These are phyloP conservation scores for Phytophthora brassicae DNA, from an alignment of 352 stramenopile species.

Conservation along the genomic window DNA sequence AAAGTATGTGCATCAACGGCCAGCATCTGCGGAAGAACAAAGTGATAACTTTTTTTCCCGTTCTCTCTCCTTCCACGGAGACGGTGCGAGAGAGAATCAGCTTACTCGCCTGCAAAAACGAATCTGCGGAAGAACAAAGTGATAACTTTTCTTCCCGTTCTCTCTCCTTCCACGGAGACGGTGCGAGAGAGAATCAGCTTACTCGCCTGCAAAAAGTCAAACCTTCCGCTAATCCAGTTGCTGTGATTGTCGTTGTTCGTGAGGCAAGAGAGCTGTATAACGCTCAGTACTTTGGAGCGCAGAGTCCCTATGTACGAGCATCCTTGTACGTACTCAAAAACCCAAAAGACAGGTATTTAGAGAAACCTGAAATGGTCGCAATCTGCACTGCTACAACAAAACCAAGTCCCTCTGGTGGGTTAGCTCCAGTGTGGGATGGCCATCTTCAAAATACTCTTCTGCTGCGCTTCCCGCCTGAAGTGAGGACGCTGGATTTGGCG, in stretches of 20 bases:
- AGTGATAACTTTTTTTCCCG: slow-evolving; percentile 63
- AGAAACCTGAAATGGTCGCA: slow-evolving; percentile 77
- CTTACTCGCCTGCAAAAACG: slow-evolving; percentile 71
- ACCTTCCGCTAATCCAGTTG: slow-evolving; percentile 73
- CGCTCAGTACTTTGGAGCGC: slow-evolving; percentile 81
- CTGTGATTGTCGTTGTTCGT: slow-evolving; percentile 79
- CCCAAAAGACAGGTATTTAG: slow-evolving; percentile 69
- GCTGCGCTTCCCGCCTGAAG: slow-evolving; percentile 65
- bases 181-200: slow-evolving; percentile 47
- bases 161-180: slow-evolving; percentile 63
- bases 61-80: slow-evolving; percentile 64
- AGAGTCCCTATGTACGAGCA: slow-evolving; percentile 83
- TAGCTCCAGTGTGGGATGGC: slow-evolving; percentile 73
- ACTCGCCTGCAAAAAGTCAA: slow-evolving; percentile 78
- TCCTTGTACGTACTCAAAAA: slow-evolving; percentile 87
- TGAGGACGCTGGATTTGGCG: slow-evolving; percentile 62
- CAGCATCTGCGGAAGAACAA: slow-evolving; percentile 43
- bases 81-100: slow-evolving; percentile 45
- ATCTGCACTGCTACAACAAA: slow-evolving; percentile 81
- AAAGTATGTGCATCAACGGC: slow-evolving; percentile 73
- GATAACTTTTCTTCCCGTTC: slow-evolving; percentile 63
- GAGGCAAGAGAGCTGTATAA: slow-evolving; percentile 84
- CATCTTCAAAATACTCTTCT: slow-evolving; percentile 82
- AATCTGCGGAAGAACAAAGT: slow-evolving; percentile 44
- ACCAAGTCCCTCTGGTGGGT: slow-evolving; percentile 70